phyloP scores from a whole-genome alignment of 306 rosid species.

The Malus orientalis region DNA sequence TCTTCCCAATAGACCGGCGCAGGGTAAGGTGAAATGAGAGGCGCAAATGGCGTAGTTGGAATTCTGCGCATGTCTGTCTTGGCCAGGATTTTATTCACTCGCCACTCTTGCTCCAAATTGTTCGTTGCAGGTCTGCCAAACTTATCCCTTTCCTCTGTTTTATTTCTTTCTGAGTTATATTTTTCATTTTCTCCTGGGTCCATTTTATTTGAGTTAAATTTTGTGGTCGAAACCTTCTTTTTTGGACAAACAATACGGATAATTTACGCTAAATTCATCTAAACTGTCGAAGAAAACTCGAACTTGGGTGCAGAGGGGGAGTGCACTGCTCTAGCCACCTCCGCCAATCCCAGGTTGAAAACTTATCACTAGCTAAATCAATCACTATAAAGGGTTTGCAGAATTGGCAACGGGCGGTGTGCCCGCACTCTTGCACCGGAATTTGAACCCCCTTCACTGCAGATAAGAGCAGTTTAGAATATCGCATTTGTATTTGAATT shows the following conservation, averaged over 20 bases:
- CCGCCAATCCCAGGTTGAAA: no score
- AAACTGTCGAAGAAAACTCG: no score
- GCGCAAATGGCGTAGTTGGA: conserved; percentile 8
- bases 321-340: no score
- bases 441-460: neutral
- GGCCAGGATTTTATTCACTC: conserved; percentile 17
- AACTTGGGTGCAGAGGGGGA: no score
- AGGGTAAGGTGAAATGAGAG: conserved; percentile 9
- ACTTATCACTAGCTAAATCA: no score
- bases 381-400: no score
- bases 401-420: no score
- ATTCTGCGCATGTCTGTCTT: conserved; percentile 4
- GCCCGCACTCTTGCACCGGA: no score
- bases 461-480: neutral
- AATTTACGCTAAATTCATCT: no score
- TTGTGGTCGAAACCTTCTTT: neutral
- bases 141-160: neutral
- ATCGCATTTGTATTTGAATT: neutral
- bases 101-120: conserved; percentile 33
- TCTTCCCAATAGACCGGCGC: neutral
- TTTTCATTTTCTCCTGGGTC: neutral
- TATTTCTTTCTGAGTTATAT: neutral
- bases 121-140: conserved; percentile 42
- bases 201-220: neutral
- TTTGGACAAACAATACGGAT: no score